A percentile compares a stretch with the other conserved stretches of the same genome.
Evolutionary conservation across 495 filamentous ascomycete species (phyloP).

Genomic region (Patellaria atrata): DNA sequence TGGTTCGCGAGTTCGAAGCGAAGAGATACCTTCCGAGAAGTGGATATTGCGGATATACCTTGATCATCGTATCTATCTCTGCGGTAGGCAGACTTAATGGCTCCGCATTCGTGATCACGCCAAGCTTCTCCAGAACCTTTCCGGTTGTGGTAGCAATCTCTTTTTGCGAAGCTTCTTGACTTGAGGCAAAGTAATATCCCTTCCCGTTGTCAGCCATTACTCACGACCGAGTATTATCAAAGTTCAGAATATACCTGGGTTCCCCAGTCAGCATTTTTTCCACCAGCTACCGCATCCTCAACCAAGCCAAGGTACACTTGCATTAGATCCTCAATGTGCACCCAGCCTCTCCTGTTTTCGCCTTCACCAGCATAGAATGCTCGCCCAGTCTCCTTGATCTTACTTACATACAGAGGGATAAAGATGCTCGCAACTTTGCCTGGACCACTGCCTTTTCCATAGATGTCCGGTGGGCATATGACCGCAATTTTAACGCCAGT

Average conservation of each 20-base stretch:
- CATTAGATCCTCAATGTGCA: slow-evolving; percentile 21
- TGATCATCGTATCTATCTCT: slow-evolving; percentile 8
- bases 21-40: slow-evolving; percentile 14
- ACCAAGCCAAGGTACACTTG: slow-evolving; percentile 13
- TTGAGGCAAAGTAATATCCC: slow-evolving; percentile 19
- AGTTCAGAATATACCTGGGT: slow-evolving; percentile 6
- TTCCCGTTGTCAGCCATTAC: neutral
- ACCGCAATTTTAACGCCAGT: slow-evolving; percentile 19
- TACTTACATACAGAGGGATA: too few species aligned
- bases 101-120: slow-evolving; percentile 10
- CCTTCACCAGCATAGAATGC: slow-evolving; percentile 17
- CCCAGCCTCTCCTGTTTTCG: slow-evolving; percentile 15
- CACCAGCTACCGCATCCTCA: slow-evolving; percentile 16
- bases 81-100: slow-evolving; percentile 5
- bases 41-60: neutral
- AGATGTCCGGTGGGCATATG: slow-evolving; percentile 19
- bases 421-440: too few species aligned
- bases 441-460: slow-evolving; percentile 15
- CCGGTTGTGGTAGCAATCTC: slow-evolving; percentile 10
- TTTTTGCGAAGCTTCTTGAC: slow-evolving; percentile 16
- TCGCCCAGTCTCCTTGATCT: too few species aligned
- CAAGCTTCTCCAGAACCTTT: slow-evolving; percentile 8
- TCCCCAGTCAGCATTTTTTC: slow-evolving; percentile 10
- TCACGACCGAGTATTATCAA: neutral
- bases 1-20: slow-evolving; percentile 16